A percentile compares a stretch with the other conserved stretches of the same genome.
Evolutionary conservation across 257 asterid species (phyloP).

Genomic region (Anisodus tanguticus): DNA sequence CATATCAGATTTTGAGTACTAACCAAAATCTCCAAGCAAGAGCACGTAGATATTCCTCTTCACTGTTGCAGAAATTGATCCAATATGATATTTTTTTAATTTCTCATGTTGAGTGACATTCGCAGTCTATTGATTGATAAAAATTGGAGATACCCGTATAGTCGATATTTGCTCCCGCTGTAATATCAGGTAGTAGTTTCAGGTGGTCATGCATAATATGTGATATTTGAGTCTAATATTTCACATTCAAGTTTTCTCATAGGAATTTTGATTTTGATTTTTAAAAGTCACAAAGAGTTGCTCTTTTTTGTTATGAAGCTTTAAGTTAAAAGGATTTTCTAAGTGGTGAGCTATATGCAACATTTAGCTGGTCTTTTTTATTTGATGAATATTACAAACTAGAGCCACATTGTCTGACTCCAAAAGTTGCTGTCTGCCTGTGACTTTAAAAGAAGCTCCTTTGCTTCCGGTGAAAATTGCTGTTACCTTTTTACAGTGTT

Average conservation of each 20-base stretch:
- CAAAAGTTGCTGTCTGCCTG: neutral
- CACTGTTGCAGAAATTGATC: neutral
- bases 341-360: neutral
- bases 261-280: neutral
- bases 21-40: neutral
- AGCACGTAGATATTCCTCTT: neutral
- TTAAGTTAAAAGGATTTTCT: neutral
- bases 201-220: neutral
- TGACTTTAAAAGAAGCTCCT: neutral
- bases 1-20: neutral
- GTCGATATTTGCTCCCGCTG: neutral
- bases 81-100: neutral
- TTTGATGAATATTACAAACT: neutral
- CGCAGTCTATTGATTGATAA: neutral
- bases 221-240: neutral
- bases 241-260: neutral
- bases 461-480: neutral
- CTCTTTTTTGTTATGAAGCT: neutral
- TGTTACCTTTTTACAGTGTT: neutral
- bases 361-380: neutral
- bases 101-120: neutral
- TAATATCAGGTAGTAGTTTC: neutral
- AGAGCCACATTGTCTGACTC: neutral
- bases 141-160: neutral
- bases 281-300: neutral